Evolutionary conservation across 768 basidiomycete species (phyloP), one percentile per base, ranked within the genome.

Genomic region (Boletus coccyginus): DNA sequence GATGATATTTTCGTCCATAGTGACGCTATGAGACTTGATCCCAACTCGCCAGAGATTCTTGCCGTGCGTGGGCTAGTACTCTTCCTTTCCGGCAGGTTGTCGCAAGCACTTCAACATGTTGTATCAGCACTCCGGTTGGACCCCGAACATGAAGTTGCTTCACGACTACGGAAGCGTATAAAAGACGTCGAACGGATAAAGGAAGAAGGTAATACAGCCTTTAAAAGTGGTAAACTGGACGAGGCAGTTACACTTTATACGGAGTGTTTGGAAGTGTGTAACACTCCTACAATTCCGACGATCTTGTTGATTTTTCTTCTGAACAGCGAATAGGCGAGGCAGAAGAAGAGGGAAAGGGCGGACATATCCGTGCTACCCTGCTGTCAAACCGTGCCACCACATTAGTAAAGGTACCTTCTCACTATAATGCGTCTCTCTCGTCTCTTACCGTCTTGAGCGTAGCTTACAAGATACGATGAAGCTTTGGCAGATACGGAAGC

Each of bases 381-480:
- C 74, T 93, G 10, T 90, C 87, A 3, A 95, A 95, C 63, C 85
- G 92, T 6, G 93, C 93, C 1, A 91, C 90, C 1, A 87, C 92
- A 0, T 74, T 90, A 19, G 73, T 88, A 47, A 93, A 93, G 78
- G 89, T 88, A 57, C 14, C 11, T 7, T 17, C 13, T 32, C 19
- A 29, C 43, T 36, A n/a, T 39, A 31, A 31, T 40, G 10, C 24
- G 29, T 43, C 17, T 45, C 19, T 48, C 39, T 6, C 40, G 7
- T 43, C 29, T 35, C 58, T 61, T 17, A 61, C 50, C 38, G 24
- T 58, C 46, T 61, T 51, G 40, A 27, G 43, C 5, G 13, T 64
- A 92, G 89, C 75, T 91, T 36, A 77, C 84, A 52, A 76, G 76
- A 46, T 77, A 86, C 64, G 75, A 85, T 32, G 86, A 87, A 12